phyloP scores from a whole-genome alignment of 1,284 basidiomycete species.

The Coniferiporia sulphurascens region DNA sequence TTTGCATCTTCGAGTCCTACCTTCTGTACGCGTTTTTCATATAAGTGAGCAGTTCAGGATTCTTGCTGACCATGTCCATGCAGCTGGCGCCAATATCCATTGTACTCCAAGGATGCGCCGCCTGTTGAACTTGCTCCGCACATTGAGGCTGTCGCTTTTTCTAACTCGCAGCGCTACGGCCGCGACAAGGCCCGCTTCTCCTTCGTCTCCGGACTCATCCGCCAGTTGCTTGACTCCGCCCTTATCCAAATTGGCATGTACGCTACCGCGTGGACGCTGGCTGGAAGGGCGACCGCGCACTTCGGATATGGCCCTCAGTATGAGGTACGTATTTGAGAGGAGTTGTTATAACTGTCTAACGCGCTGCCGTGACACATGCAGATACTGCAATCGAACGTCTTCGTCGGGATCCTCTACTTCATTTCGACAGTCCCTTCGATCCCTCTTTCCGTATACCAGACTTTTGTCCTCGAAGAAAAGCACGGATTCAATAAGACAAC shows the following conservation, averaged over 20 bases:
- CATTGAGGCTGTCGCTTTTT: slow-evolving; percentile 71
- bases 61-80: background rate
- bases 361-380: slow-evolving; percentile 27
- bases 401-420: slow-evolving; percentile 65
- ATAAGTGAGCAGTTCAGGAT: background rate
- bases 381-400: slow-evolving; percentile 84
- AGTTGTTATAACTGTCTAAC: slow-evolving; percentile 11
- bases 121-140: slow-evolving; percentile 72
- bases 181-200: slow-evolving; percentile 88
- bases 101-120: slow-evolving; percentile 76
- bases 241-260: slow-evolving; percentile 77
- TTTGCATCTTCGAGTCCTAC: slow-evolving; percentile 82
- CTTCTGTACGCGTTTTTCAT: slow-evolving; percentile 59
- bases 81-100: slow-evolving; percentile 79
- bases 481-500: slow-evolving; percentile 98
- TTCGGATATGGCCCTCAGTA: slow-evolving; percentile 64
- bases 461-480: slow-evolving; percentile 91
- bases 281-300: slow-evolving; percentile 46
- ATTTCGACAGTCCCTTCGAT: slow-evolving; percentile 65
- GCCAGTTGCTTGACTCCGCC: slow-evolving; percentile 65
- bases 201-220: slow-evolving; percentile 68
- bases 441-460: slow-evolving; percentile 78
- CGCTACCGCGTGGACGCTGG: slow-evolving; percentile 70
- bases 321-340: slow-evolving; percentile 42
- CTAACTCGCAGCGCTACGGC: slow-evolving; percentile 89